Evolutionary conservation across 108 stramenopile genomes (phyloP).

Genomic region (Fragilariopsis cylindrus): DNA sequence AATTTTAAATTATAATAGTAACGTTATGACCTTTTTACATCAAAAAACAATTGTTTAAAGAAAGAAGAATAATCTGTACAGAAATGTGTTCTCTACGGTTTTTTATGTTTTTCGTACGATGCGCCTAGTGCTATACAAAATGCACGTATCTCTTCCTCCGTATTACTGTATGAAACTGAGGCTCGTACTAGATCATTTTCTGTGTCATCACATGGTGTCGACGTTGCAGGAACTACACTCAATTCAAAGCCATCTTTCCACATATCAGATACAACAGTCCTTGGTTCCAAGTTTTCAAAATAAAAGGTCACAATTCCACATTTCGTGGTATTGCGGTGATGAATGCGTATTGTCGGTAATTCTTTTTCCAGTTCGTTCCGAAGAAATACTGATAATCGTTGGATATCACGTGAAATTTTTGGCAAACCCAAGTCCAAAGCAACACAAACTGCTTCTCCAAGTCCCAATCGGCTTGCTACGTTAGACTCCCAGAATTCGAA

Average conservation of each 20-base stretch:
- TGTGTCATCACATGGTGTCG: constrained; percentile 66
- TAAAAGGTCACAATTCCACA: constrained; percentile 68
- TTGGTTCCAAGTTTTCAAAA: constrained; percentile 22
- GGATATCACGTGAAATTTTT: constrained; percentile 36
- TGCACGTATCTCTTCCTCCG: constrained; percentile 42
- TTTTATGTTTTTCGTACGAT: too few relatives aligned
- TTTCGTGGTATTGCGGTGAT: constrained; percentile 29
- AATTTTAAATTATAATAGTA: too few relatives aligned
- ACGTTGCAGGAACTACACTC: constrained; percentile 66
- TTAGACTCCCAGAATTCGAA: constrained; percentile 84
- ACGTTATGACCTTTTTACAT: too few relatives aligned
- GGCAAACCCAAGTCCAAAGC: constrained; percentile 48
- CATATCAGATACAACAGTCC: constrained; percentile 23
- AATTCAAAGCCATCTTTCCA: constrained; percentile 36
- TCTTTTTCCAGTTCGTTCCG: constrained; percentile 19
- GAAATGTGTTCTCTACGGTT: too few relatives aligned
- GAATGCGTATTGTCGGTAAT: constrained; percentile 31
- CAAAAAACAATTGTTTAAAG: too few relatives aligned
- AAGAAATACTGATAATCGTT: constrained; percentile 21
- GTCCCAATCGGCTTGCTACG: constrained; percentile 57
- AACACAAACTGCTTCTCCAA: constrained; percentile 63
- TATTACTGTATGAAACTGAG: constrained; percentile 63
- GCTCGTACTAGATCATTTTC: constrained; percentile 52
- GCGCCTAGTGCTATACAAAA: constrained; percentile 34
- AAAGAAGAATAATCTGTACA: too few relatives aligned